Base-by-base conservation (phyloP, 257 asterid species). In the Fraxinus cuspidata region DNA sequence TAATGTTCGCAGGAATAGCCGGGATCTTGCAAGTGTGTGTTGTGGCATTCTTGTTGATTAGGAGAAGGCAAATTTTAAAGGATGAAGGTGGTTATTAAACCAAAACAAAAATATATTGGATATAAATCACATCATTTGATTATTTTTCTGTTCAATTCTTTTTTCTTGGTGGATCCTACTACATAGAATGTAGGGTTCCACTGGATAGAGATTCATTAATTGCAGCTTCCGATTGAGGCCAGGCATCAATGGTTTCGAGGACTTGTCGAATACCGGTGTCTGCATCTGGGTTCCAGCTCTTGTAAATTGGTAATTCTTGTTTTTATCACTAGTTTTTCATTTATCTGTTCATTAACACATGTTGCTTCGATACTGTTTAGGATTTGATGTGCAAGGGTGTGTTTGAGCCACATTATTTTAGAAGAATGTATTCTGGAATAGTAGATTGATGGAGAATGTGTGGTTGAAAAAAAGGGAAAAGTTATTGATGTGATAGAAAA, bases 271-370 rank as follows among this genome's bases (percentile, higher is more conserved):
- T 40, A 77, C 68, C 58, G 80, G 71, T 81, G 83, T 78, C 84
- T 74, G 82, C 89, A 78, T 84, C 79, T 80, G 80, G 81, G 84
- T 58, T 78, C 75, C 83, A 51, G 80, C 82, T 74, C 80, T 87
- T 90, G 96, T 94, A 89, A 85, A 92, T 91, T 84, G 98, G 95
- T 92, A 92, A 89, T 47, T 82, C 83, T 82, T 83, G 74, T 64
- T 82, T 84, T 68, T 31, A 3, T 34, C 25, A 71, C 71, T 37
- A 65, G 49, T 80, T 74, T 47, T 42, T 78, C 67, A 38, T 73
- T 77, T 71, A 35, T 81, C 71, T 67, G 51, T 75, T 71, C 66
- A 11, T 37, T 34, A 23, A 40, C 15, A 0, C 16, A 10, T 11
- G 47, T 40, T 42, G 49, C 49, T 42, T 42, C 49, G 49, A 42